Percentiles rank a stretch among this genome's conserved stretches.
These are phyloP conservation scores for Saitozyma podzolica DNA, from an alignment of 768 basidiomycete species.

Conservation along the genomic window DNA sequence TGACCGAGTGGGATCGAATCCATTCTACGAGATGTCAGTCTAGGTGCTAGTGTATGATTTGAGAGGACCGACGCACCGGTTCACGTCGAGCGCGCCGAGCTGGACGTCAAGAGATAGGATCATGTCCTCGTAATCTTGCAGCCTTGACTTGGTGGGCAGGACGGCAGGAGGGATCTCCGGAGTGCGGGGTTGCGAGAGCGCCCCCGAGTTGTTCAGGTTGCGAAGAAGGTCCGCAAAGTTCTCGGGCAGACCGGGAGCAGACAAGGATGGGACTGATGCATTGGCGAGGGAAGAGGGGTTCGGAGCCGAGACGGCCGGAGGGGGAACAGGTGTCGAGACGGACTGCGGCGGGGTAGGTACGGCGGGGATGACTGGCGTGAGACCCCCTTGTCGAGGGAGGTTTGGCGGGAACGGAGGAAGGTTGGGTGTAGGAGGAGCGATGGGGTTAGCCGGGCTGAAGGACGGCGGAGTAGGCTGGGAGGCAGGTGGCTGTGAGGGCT, in stretches of 20 bases:
- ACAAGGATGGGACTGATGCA: conserved; percentile 38
- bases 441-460: background rate
- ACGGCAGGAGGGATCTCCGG: conserved; percentile 15
- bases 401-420: conserved; percentile 20
- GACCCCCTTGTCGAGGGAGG: background rate
- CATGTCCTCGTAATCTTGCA: conserved; percentile 48
- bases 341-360: conserved; percentile 34
- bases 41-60: background rate
- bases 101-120: conserved; percentile 39
- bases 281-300: background rate
- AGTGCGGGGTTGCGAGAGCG: conserved; percentile 21
- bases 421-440: conserved; percentile 13
- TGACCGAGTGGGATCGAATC: conserved; percentile 54
- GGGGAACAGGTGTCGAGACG: conserved; percentile 31
- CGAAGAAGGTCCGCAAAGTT: conserved; percentile 36
- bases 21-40: conserved; percentile 6
- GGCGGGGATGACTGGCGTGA: background rate
- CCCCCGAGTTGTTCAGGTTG: conserved; percentile 31
- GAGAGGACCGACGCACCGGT: conserved; percentile 25
- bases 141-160: conserved; percentile 15
- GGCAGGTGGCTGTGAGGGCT: conserved; percentile 8
- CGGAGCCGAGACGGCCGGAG: conserved; percentile 1
- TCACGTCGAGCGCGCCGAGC: conserved; percentile 37
- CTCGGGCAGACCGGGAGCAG: conserved; percentile 39
- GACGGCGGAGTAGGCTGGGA: conserved; percentile 8